Percentiles rank a stretch among this genome's conserved stretches.
phyloP scores from a whole-genome alignment of 1,284 basidiomycete genomes.

The Cutaneotrichosporon cutaneum region DNA sequence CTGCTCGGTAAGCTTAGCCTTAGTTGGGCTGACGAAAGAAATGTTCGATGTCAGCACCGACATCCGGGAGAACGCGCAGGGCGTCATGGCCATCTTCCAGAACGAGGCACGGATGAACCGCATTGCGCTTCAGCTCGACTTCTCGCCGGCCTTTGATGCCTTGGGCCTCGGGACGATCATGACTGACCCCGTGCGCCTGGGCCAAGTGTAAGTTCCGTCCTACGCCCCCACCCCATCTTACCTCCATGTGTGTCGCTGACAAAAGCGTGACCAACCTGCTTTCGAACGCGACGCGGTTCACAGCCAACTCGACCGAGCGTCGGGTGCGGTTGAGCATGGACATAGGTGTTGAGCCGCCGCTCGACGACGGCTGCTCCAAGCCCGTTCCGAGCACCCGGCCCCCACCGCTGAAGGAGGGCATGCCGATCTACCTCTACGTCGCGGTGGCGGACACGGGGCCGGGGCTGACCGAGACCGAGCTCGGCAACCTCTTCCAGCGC shows the following conservation, averaged over 20 bases:
- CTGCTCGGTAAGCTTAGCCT: slow-evolving; percentile 27
- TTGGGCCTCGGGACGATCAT: slow-evolving; percentile 21
- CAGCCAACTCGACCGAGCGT: slow-evolving; percentile 20
- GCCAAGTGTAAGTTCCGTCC: slow-evolving; percentile 28
- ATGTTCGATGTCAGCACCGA: slow-evolving; percentile 33
- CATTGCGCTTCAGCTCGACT: slow-evolving; percentile 25
- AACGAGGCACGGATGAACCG: slow-evolving; percentile 33
- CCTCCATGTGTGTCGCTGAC: no score
- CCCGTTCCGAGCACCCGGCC: not conserved
- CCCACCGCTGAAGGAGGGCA: slow-evolving; percentile 10
- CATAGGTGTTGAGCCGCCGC: slow-evolving; percentile 13
- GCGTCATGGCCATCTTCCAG: slow-evolving; percentile 26
- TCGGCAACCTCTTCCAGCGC: slow-evolving; percentile 31
- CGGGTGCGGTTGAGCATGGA: slow-evolving; percentile 32
- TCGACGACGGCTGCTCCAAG: not conserved
- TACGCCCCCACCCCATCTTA: no score
- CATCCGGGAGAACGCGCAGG: slow-evolving; percentile 37
- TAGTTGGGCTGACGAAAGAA: no score
- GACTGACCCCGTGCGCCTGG: slow-evolving; percentile 40
- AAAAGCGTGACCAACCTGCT: slow-evolving; percentile 30
- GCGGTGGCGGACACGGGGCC: slow-evolving; percentile 38
- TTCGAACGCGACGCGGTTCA: slow-evolving; percentile 37
- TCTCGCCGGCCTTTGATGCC: slow-evolving; percentile 20
- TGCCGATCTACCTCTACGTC: slow-evolving; percentile 28
- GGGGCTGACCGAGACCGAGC: slow-evolving; percentile 30